Evolutionary conservation across 2,329 filamentous ascomycete genomes (phyloP), one percentile per base, ranked within the genome.

Genomic region (Colletotrichum euphorbiae): DNA sequence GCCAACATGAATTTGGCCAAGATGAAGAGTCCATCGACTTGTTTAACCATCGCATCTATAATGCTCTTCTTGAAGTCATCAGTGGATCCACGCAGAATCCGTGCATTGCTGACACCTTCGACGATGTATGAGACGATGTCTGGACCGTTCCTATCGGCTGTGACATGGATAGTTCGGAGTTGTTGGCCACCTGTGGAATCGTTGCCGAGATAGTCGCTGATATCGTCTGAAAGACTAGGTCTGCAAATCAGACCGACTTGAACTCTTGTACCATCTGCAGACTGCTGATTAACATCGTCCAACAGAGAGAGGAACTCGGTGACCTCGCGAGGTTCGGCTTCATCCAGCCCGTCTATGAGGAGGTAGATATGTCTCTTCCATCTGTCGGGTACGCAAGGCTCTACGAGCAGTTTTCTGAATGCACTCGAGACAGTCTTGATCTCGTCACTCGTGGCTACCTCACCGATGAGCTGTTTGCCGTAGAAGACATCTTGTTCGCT

Each of bases 1-100:
- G 81, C 81, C 3, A 87, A 63, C 83, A 85, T 85, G 50, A 84
- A 80, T 62, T 84, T 81, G 52, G 83, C 83, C 51, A 83, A 77
- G 19, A 85, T 82, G 70, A 85, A 85, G 17, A 85, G 77, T 0
- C 83, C 83, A 19, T 83, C 80, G 1, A 82, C 82, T 19, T 81
- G 79, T 6, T 76, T 76, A 4, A 77, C 76, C 72, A 85, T 77
- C 7, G 77, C 78, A 3, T 78, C 72, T 2, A 81, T 75, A 4
- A 85, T 77, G 36, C 80, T 76, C 13, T 77, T 70, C 66, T 78
- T 74, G 68, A 83, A 76, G 33, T 77, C 71, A 2, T 70, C 66
- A 5, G 73, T 71, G 11, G 76, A 77, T 0, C 76, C 75, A 36
- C 73, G 77, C 7, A 84, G 73, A 2, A 80, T 76, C 0, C 78